These are phyloP conservation scores for Clarireedia sp. DNA, from an alignment of 2,329 filamentous ascomycete genomes.

Conservation along the genomic window DNA sequence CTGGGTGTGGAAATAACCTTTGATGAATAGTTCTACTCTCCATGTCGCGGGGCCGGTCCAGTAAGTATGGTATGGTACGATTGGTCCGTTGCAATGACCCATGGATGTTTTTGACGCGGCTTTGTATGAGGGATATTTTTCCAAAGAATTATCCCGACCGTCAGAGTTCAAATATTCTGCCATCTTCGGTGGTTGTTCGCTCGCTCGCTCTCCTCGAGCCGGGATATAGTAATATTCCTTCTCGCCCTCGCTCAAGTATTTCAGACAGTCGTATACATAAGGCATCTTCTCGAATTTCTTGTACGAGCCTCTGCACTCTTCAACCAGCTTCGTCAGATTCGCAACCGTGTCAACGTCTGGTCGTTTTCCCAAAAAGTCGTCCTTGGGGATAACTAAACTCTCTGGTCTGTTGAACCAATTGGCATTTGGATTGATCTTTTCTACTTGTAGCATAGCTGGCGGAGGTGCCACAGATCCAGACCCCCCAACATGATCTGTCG, in stretches of 20 bases:
- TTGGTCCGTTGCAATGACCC: slow-evolving; percentile 46
- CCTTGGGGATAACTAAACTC: slow-evolving; percentile 40
- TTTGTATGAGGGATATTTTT: slow-evolving; percentile 28
- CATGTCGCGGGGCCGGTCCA: slow-evolving; percentile 50
- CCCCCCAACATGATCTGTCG: slow-evolving; percentile 10
- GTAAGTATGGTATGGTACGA: slow-evolving; percentile 48
- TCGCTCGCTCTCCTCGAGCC: slow-evolving; percentile 24
- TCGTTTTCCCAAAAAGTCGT: slow-evolving; percentile 43
- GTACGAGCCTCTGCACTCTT: slow-evolving; percentile 45
- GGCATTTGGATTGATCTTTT: slow-evolving; percentile 42
- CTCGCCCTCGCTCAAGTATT: slow-evolving; percentile 41
- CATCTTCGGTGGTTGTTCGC: slow-evolving; percentile 26
- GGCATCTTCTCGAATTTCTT: slow-evolving; percentile 46
- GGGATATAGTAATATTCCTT: slow-evolving; percentile 44
- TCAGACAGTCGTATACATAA: slow-evolving; percentile 43
- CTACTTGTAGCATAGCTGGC: slow-evolving; percentile 23
- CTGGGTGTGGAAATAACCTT: slow-evolving; percentile 48
- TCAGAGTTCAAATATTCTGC: slow-evolving; percentile 31
- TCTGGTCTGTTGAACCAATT: slow-evolving; percentile 47
- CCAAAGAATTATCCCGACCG: slow-evolving; percentile 28
- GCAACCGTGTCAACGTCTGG: slow-evolving; percentile 46
- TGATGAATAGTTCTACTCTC: slow-evolving; percentile 48
- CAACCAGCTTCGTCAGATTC: slow-evolving; percentile 42
- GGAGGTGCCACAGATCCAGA: slow-evolving; percentile 11
- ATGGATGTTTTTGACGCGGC: slow-evolving; percentile 34